phyloP scores from a whole-genome alignment of 2,329 filamentous ascomycete genomes.

The Septoria linicola region DNA sequence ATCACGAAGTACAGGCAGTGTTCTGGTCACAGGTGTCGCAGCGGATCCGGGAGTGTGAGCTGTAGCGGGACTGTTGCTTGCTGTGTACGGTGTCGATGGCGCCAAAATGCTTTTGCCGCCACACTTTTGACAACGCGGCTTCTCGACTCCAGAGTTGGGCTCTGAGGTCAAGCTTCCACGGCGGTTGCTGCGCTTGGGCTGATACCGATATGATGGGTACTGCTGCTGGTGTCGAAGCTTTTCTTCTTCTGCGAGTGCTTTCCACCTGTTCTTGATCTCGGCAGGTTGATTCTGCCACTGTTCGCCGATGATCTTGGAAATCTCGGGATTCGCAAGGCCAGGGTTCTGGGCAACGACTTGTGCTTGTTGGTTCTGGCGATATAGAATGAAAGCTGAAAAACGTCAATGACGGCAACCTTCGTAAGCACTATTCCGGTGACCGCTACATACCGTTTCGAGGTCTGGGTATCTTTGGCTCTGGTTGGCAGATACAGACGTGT shows the following conservation, averaged over 20 bases:
- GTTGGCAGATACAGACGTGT: constrained; percentile 67
- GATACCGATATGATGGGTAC: constrained; percentile 93
- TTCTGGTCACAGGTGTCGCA: constrained; percentile 39
- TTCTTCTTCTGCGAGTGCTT: constrained; percentile 85
- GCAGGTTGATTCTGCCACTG: constrained; percentile 80
- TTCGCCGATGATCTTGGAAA: constrained; percentile 94
- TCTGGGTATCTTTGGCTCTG: constrained; percentile 68
- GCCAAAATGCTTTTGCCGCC: constrained; percentile 66
- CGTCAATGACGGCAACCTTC: constrained; percentile 25
- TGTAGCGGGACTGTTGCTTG: constrained; percentile 30
- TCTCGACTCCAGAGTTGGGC: constrained; percentile 38
- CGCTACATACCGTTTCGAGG: constrained; percentile 65
- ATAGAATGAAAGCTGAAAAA: constrained; percentile 86
- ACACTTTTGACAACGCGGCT: constrained; percentile 65
- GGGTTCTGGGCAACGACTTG: constrained; percentile 78
- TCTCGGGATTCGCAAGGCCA: constrained; percentile 90
- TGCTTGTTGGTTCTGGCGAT: constrained; percentile 88
- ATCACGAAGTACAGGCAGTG: constrained; percentile 38
- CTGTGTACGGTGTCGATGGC: constrained; percentile 56
- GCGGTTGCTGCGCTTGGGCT: constrained; percentile 65
- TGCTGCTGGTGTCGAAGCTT: constrained; percentile 84
- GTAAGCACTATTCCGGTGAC: constrained; percentile 7
- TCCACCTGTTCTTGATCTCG: constrained; percentile 81
- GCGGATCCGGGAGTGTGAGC: constrained; percentile 35
- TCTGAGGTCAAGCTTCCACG: constrained; percentile 36